Evolutionary conservation across 441 rosid species (phyloP).

Genomic region (Erodium moschatum): DNA sequence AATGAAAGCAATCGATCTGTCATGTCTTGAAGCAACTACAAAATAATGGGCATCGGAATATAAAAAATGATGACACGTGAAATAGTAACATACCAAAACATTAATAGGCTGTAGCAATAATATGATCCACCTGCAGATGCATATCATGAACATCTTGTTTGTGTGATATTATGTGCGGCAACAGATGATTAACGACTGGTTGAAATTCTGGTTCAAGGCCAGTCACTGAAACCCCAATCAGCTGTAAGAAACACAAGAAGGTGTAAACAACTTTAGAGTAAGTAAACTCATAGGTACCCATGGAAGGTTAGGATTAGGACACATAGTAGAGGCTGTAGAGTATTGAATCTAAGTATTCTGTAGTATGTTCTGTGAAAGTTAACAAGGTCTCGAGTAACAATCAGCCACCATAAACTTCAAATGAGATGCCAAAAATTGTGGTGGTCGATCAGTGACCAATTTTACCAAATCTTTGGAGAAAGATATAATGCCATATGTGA

Average conservation of each 20-base stretch:
- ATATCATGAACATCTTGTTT: constrained; percentile 65
- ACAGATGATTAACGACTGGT: constrained; percentile 67
- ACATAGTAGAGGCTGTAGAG: not conserved
- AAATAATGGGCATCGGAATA: constrained; percentile 36
- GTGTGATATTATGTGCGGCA: constrained; percentile 60
- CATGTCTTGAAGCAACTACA: constrained; percentile 81
- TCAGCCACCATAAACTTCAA: not conserved
- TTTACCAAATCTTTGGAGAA: not conserved
- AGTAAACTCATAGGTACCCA: not conserved
- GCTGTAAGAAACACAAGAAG: constrained; percentile 34
- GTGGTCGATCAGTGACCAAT: not conserved
- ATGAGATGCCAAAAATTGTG: not conserved
- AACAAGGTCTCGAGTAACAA: not conserved
- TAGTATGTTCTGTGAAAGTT: not conserved
- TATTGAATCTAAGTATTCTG: not conserved
- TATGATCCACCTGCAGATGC: constrained; percentile 65
- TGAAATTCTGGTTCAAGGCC: constrained; percentile 88
- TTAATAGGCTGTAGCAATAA: constrained; percentile 14
- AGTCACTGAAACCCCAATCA: constrained; percentile 63
- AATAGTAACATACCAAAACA: constrained; percentile 13
- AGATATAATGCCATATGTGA: not conserved
- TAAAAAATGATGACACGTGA: constrained; percentile 16
- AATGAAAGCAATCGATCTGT: constrained; percentile 52
- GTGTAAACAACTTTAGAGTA: constrained; percentile 15
- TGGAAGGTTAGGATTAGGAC: constrained; percentile 6